Evolutionary conservation across 2,329 filamentous ascomycete genomes (phyloP).

Genomic region (Colletotrichum sp.): DNA sequence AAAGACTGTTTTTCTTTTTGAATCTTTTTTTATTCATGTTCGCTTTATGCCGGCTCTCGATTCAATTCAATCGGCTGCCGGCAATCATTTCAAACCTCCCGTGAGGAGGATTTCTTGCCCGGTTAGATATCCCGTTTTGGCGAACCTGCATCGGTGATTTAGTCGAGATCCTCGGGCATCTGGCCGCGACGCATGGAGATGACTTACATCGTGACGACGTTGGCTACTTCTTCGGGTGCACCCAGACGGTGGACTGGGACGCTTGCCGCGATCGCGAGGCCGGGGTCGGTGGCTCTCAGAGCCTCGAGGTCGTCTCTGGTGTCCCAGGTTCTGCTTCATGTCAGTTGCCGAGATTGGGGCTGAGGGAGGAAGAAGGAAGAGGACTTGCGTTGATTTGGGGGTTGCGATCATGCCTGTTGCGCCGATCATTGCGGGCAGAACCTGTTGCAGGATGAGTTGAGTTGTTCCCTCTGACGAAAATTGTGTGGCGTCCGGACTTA

Average conservation of each 20-base stretch:
- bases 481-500: constrained; percentile 16
- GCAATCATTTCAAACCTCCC: constrained; percentile 27
- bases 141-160: constrained; percentile 25
- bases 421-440: constrained; percentile 40
- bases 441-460: constrained; percentile 24
- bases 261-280: constrained; percentile 36
- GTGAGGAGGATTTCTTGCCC: constrained; percentile 31
- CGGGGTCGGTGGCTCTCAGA: constrained; percentile 32
- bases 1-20: not conserved
- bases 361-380: not conserved
- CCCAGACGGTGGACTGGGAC: constrained; percentile 39
- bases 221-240: constrained; percentile 37
- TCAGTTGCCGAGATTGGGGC: not conserved
- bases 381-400: constrained; percentile 31
- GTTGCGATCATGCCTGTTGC: constrained; percentile 39
- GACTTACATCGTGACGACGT: constrained; percentile 37
- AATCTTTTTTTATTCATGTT: not conserved
- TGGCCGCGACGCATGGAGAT: not conserved
- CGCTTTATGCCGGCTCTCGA: not conserved
- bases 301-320: constrained; percentile 33
- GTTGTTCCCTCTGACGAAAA: not conserved
- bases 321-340: constrained; percentile 30
- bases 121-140: constrained; percentile 32
- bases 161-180: not conserved
- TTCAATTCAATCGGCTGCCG: not conserved